These are phyloP conservation scores for Coniosporium tulheliwenetii DNA, from an alignment of 2,329 filamentous ascomycete genomes.

Conservation along the genomic window DNA sequence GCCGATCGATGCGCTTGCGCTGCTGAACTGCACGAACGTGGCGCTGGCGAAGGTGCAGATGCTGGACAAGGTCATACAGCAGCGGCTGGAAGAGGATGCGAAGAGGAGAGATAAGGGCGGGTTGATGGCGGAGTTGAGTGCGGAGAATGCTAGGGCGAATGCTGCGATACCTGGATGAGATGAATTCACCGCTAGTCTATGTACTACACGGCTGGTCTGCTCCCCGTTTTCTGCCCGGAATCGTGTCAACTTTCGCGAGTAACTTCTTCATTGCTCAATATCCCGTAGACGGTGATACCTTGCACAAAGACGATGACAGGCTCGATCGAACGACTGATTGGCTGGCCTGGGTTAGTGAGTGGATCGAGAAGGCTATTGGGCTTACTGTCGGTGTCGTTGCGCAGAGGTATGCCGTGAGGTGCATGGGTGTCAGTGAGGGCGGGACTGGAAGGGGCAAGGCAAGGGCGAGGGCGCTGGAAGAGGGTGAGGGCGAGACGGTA, in stretches of 20 bases:
- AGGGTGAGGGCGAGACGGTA: too few relatives aligned
- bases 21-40: slow-evolving; percentile 61
- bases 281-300: too few relatives aligned
- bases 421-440: slow-evolving; percentile 92
- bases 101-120: slow-evolving; percentile 67
- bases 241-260: too few relatives aligned
- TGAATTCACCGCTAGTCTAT: too few relatives aligned
- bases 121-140: slow-evolving; percentile 62
- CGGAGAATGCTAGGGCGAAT: slow-evolving; percentile 67
- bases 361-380: slow-evolving; percentile 77
- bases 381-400: slow-evolving; percentile 74
- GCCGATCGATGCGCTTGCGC: slow-evolving; percentile 60
- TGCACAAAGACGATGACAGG: too few relatives aligned
- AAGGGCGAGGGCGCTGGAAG: too few relatives aligned
- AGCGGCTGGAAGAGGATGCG: slow-evolving; percentile 59
- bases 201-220: too few relatives aligned
- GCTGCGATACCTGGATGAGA: not conserved
- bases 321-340: too few relatives aligned
- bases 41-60: slow-evolving; percentile 70
- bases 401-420: slow-evolving; percentile 82
- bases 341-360: slow-evolving; percentile 98
- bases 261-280: too few relatives aligned
- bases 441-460: slow-evolving; percentile 16
- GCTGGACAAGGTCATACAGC: slow-evolving; percentile 58
- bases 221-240: too few relatives aligned